These are phyloP conservation scores for Myxozyma udenii DNA, from an alignment of 805 yeast species.

Conservation along the genomic window DNA sequence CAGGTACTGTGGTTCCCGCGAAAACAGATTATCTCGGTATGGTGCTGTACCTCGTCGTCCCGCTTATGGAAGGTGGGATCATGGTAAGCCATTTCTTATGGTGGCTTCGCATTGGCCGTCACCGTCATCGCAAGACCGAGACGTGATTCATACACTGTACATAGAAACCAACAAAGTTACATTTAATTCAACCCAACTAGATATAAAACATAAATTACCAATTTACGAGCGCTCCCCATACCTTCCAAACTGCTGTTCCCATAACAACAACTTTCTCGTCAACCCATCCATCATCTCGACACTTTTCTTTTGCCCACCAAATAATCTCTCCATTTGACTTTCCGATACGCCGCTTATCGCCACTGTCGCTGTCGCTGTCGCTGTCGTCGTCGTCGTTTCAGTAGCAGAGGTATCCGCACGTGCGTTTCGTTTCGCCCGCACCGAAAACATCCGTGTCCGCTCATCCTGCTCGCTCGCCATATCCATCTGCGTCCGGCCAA, in stretches of 20 bases:
- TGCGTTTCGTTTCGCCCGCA: slow-evolving; percentile 29
- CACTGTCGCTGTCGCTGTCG: background rate
- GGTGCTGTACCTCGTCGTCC: slow-evolving; percentile 68
- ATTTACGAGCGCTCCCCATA: slow-evolving; percentile 35
- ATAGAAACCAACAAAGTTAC: too few species aligned
- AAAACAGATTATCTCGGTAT: slow-evolving; percentile 69
- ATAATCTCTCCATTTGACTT: slow-evolving; percentile 41
- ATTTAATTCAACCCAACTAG: background rate
- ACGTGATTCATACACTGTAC: background rate
- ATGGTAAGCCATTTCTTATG: slow-evolving; percentile 52
- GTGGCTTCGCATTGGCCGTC: slow-evolving; percentile 20
- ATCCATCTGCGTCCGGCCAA: slow-evolving; percentile 82
- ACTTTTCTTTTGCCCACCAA: slow-evolving; percentile 56
- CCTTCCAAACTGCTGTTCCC: slow-evolving; percentile 75
- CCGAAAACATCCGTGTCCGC: slow-evolving; percentile 48
- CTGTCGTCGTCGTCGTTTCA: slow-evolving; percentile 3
- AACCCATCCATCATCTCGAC: slow-evolving; percentile 65
- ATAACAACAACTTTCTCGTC: slow-evolving; percentile 63
- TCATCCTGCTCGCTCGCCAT: slow-evolving; percentile 68
- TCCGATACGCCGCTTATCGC: slow-evolving; percentile 24
- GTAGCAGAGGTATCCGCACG: background rate
- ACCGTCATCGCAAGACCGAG: background rate
- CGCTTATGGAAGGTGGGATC: slow-evolving; percentile 74
- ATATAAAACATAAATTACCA: background rate
- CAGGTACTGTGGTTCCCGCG: slow-evolving; percentile 29